Evolutionary conservation across 352 stramenopile genomes (phyloP).

Genomic region (Peronosclerospora sorghi): DNA sequence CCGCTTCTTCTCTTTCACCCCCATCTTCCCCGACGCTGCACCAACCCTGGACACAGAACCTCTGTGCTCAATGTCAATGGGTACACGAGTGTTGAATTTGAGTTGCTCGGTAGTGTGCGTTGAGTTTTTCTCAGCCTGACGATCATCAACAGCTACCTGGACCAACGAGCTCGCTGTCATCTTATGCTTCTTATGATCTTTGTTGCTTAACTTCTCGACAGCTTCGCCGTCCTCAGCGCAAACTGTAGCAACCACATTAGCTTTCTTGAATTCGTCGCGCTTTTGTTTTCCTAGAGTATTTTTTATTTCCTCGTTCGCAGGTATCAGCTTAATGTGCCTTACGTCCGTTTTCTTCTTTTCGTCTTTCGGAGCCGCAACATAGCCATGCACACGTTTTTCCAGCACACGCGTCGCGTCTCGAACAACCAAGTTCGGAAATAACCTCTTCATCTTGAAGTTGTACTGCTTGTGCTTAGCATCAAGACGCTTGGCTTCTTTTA

Average conservation of each 20-base stretch:
- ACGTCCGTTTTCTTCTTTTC: conserved; percentile 41
- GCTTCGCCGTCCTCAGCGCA: not conserved
- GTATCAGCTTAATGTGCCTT: conserved; percentile 16
- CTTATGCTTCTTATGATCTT: conserved; percentile 20
- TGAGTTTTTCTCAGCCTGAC: conserved; percentile 11
- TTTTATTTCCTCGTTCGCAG: conserved; percentile 14
- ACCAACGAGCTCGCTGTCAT: not conserved
- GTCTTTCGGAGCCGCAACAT: conserved; percentile 61
- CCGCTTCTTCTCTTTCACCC: conserved; percentile 18
- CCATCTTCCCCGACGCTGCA: conserved; percentile 18
- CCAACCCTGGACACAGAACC: conserved; percentile 9
- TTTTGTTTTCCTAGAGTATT: conserved; percentile 20
- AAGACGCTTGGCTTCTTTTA: conserved; percentile 54
- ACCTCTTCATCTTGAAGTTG: conserved; percentile 83
- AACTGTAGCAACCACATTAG: not conserved
- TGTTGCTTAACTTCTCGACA: conserved; percentile 12
- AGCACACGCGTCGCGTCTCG: conserved; percentile 64
- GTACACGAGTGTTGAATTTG: not conserved
- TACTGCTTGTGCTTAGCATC: conserved; percentile 82
- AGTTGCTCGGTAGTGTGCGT: conserved; percentile 15
- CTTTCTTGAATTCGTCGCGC: conserved; percentile 11
- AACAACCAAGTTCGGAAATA: conserved; percentile 73
- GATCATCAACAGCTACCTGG: conserved; percentile 2
- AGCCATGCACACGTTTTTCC: conserved; percentile 77
- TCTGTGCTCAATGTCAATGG: conserved; percentile 16